phyloP scores from a whole-genome alignment of 1,284 basidiomycete species.

The Irpex sp. region DNA sequence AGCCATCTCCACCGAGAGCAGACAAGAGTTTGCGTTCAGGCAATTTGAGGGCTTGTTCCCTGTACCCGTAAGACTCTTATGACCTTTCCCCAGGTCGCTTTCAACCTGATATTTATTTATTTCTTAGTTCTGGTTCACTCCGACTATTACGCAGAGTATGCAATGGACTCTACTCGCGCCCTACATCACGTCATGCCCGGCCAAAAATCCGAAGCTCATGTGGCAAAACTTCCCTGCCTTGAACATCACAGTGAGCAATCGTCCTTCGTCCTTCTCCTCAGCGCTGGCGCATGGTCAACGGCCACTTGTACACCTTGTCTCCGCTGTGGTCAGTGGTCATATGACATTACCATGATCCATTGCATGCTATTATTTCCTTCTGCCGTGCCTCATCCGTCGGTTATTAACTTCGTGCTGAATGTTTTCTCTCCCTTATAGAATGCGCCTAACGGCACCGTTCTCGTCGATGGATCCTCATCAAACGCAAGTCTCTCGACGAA shows the following conservation, averaged over 20 bases:
- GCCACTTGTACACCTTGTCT: not conserved
- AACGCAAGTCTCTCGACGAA: conserved; percentile 45
- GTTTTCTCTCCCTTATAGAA: conserved; percentile 11
- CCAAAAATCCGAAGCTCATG: conserved; percentile 49
- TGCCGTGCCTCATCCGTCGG: no score
- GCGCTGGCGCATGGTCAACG: not conserved
- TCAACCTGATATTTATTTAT: no score
- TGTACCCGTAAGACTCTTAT: conserved; percentile 56
- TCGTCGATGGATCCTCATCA: conserved; percentile 16
- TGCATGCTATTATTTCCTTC: no score
- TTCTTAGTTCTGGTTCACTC: conserved; percentile 34
- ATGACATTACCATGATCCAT: not conserved
- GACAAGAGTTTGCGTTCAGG: conserved; percentile 65
- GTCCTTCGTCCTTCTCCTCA: not conserved
- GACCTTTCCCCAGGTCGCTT: no score
- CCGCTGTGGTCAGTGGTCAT: not conserved
- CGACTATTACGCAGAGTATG: conserved; percentile 56
- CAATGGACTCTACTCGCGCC: conserved; percentile 57
- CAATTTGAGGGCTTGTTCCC: conserved; percentile 62
- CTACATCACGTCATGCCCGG: conserved; percentile 54
- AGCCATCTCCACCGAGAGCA: conserved; percentile 57
- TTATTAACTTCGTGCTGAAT: no score
- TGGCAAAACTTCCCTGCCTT: conserved; percentile 53
- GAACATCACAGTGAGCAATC: conserved; percentile 33
- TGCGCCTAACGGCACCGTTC: conserved; percentile 25